These are phyloP conservation scores for Cladosporium sp. DNA, from an alignment of 2,329 filamentous ascomycete genomes.

Conservation along the genomic window DNA sequence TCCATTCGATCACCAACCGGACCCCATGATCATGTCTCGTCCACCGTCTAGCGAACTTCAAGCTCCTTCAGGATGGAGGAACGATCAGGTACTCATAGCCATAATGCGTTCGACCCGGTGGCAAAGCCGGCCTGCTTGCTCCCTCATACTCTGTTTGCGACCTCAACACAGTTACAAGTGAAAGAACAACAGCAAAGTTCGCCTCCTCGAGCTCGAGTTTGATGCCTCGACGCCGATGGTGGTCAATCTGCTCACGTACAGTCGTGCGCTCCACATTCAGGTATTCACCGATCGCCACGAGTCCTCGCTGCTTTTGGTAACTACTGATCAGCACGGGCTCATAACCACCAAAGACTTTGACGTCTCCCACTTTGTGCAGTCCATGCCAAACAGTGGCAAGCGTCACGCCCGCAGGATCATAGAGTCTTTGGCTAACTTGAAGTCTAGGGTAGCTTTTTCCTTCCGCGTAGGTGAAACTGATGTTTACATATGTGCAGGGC, in stretches of 20 bases:
- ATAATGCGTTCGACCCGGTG: no score
- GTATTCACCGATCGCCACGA: not conserved
- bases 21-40: no score
- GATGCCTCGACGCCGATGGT: not conserved
- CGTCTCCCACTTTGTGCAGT: not conserved
- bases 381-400: not conserved
- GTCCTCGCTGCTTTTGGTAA: no score
- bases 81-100: no score
- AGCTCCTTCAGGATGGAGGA: no score
- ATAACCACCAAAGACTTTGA: not conserved
- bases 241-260: not conserved
- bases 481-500: not conserved
- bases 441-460: not conserved
- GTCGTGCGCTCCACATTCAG: not conserved
- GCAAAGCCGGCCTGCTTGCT: no score
- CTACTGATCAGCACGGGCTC: not conserved
- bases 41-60: no score
- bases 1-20: no score
- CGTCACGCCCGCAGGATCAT: not conserved
- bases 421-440: not conserved
- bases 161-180: no score
- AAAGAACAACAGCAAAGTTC: no score
- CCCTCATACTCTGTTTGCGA: no score
- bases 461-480: not conserved
- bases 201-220: not conserved